These are phyloP conservation scores for Mediolabrus comicus DNA, from an alignment of 108 stramenopile species.

Conservation along the genomic window DNA sequence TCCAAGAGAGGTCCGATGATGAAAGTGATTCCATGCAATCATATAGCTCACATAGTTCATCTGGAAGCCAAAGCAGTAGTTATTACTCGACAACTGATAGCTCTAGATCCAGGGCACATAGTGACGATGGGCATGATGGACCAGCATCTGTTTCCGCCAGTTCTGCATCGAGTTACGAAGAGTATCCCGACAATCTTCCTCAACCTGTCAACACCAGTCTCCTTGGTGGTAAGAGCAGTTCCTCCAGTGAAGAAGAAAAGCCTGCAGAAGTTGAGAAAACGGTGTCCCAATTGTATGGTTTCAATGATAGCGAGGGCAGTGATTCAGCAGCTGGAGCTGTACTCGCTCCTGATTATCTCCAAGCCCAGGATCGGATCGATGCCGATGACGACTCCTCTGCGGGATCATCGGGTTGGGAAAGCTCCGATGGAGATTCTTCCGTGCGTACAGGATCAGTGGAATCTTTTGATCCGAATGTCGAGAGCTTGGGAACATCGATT, in stretches of 20 bases:
- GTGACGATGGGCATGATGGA: neutral
- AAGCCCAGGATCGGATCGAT: conserved; percentile 1
- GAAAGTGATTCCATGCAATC: conserved; percentile 12
- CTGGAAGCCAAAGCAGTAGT: conserved; percentile 7
- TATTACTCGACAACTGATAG: conserved; percentile 10
- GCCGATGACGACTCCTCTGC: conserved; percentile 40
- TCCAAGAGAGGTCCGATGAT: neutral
- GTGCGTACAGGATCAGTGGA: conserved; percentile 28
- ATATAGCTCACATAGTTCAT: conserved; percentile 1
- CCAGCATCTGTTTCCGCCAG: conserved; percentile 16
- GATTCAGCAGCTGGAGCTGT: neutral
- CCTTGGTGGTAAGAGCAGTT: neutral
- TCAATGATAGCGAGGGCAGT: neutral
- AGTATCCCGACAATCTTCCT: neutral
- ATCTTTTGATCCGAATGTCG: conserved; percentile 26
- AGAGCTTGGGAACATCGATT: conserved; percentile 17
- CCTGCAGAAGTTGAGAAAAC: too few relatives aligned
- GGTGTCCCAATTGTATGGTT: neutral
- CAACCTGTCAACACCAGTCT: neutral
- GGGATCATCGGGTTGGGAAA: conserved; percentile 45
- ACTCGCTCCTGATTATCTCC: neutral
- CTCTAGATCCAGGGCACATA: neutral
- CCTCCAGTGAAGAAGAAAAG: neutral
- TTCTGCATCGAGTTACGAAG: neutral
- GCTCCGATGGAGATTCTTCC: conserved; percentile 31